Evolutionary conservation across 2,329 filamentous ascomycete genomes (phyloP).

Genomic region (Aspergillus arachidicola): DNA sequence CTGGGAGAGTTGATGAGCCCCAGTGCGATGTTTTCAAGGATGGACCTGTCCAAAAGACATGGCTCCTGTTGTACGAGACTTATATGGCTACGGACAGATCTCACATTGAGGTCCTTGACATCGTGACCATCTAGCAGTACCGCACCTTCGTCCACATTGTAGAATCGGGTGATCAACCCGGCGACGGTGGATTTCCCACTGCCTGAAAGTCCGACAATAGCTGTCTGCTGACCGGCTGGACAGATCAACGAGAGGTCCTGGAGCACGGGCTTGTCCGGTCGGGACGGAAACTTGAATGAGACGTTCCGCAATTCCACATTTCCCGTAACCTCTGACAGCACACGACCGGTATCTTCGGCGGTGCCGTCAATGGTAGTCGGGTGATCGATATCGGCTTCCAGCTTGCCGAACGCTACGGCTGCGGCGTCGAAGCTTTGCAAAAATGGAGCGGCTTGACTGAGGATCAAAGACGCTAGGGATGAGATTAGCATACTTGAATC

Average conservation of each 20-base stretch:
- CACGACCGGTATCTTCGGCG: slow-evolving; percentile 19
- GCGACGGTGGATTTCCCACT: slow-evolving; percentile 77
- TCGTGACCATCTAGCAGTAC: slow-evolving; percentile 43
- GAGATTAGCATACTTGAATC: no score
- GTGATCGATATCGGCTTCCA: slow-evolving; percentile 61
- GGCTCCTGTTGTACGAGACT: slow-evolving; percentile 64
- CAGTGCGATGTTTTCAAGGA: slow-evolving; percentile 74
- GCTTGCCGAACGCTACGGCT: slow-evolving; percentile 58
- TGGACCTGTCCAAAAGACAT: slow-evolving; percentile 77
- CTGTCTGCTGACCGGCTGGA: slow-evolving; percentile 51
- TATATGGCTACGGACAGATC: slow-evolving; percentile 18
- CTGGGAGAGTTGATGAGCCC: slow-evolving; percentile 48
- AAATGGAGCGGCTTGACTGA: slow-evolving; percentile 44
- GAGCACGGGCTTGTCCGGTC: slow-evolving; percentile 44
- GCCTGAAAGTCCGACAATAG: slow-evolving; percentile 73
- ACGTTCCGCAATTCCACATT: slow-evolving; percentile 40
- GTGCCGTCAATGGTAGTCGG: slow-evolving; percentile 49
- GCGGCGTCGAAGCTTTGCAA: slow-evolving; percentile 53
- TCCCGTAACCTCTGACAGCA: slow-evolving; percentile 27
- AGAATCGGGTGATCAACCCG: slow-evolving; percentile 72
- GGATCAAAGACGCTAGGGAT: slow-evolving; percentile 32
- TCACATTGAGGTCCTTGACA: slow-evolving; percentile 32
- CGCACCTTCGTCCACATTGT: slow-evolving; percentile 49
- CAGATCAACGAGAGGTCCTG: slow-evolving; percentile 33
- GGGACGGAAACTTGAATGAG: slow-evolving; percentile 35